phyloP scores from a whole-genome alignment of 306 rosid genomes.

The Elaeagnus macrophylla region DNA sequence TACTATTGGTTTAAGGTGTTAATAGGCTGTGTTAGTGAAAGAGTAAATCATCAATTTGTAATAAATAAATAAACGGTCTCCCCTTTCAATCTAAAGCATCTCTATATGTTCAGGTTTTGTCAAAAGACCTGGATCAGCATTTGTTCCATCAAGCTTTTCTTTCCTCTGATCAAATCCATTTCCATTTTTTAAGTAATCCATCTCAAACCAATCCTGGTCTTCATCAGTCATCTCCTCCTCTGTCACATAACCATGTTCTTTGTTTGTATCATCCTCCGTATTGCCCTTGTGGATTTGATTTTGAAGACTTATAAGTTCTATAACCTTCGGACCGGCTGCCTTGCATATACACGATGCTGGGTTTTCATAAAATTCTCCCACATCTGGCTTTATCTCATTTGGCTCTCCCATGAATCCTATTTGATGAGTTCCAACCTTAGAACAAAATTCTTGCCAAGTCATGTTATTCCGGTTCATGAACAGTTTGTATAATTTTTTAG shows the following conservation, averaged over 20 bases:
- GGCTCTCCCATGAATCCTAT: conserved; percentile 89
- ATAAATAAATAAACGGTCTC: background rate
- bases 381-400: conserved; percentile 57
- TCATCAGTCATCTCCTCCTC: conserved; percentile 39
- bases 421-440: conserved; percentile 51
- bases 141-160: conserved; percentile 14
- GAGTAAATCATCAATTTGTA: too few relatives aligned
- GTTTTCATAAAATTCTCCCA: conserved; percentile 79
- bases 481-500: conserved; percentile 49
- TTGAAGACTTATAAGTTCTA: conserved; percentile 9
- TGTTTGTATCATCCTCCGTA: conserved; percentile 12
- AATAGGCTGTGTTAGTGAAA: too few relatives aligned
- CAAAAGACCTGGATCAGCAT: conserved; percentile 21
- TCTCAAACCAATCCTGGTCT: conserved; percentile 38
- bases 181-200: conserved; percentile 33
- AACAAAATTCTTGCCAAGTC: conserved; percentile 73
- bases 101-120: conserved; percentile 37
- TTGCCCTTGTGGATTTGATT: conserved; percentile 13
- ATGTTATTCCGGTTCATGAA: conserved; percentile 41
- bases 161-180: conserved; percentile 15
- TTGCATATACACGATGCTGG: conserved; percentile 79
- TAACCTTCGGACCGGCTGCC: conserved; percentile 18
- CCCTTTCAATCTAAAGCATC: conserved; percentile 42
- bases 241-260: conserved; percentile 16
- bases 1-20: too few relatives aligned